Base-by-base conservation (phyloP, 2,329 filamentous ascomycete species). In the Trichoderma sp. region DNA sequence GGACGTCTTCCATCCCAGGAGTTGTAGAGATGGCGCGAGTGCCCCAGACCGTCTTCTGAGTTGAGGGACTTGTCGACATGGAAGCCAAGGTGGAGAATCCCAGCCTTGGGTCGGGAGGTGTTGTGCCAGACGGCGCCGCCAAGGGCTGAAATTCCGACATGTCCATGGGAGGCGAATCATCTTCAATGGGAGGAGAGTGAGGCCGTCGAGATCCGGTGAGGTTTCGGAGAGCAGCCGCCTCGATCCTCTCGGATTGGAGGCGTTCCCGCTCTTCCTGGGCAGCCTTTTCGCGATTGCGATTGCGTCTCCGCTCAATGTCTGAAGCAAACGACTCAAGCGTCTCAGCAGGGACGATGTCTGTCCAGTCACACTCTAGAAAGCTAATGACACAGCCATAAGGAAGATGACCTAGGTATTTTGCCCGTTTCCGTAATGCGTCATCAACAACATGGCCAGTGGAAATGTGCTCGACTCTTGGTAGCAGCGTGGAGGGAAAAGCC, bases 301-400 rank as follows among this genome's bases (percentile, higher is more conserved):
- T 94, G 71, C 94, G 87, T 68, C 95, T 87, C 71, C 89, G 87
- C 74, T 93, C 92, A 68, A 96, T 92, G 73, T 97, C 94, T 0
- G 85, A 82, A n/a, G 87, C 85, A 81, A 97, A 98, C 1, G 87
- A 86, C 51, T 90, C 90, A n/a, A 98, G 84, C 4, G 93, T 87
- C 65, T 93, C 91, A 1, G 90, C 86, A 3, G 90, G 87, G 6
- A 98, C 93, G 47, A 96, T 93, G 75, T 97, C 94, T 3, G 93
- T 94, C 95, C 95, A 98, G 80, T 98, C 94, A 78, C 95, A 98
- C 82, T 98, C 95, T 1, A 98, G 82, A 77, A 97, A 97, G 75
- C 88, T 94, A 56, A 98, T 93, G 75, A 97, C 92, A 79, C 94
- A 97, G n/a, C 95, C 95, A 65, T 92, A 90, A 0, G 95, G 95